Base-by-base conservation (phyloP, 345 rosid genomes). In the Xanthoceras sorbifolium region DNA sequence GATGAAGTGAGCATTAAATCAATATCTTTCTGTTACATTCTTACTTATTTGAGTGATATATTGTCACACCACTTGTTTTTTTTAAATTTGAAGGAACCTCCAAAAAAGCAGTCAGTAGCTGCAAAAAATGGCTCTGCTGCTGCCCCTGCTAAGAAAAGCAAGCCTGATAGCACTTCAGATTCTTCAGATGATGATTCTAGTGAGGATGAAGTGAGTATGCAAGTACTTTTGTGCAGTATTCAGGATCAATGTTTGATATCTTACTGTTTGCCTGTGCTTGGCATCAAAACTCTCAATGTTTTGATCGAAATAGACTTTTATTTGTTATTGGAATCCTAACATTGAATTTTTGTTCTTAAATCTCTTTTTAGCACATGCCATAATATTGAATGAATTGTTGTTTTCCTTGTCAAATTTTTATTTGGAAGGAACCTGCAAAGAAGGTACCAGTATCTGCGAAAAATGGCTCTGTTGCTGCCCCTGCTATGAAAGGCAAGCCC, bases 171-270 rank as follows among this genome's bases (percentile, higher is more conserved):
- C 62, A 77, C 85, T 69, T 79, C 82, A 55, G 85, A 76, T 70
- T 80, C 84, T 38, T 78, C 79, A 3, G 88, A 83, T 34, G 78
- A 77, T 57, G 81, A 72, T 20, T 83, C 88, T 38, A 74, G 71
- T 62, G 69, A 57, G 14, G 78, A 75, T 18, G 79, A 76, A 72
- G 77, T 72, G 4, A 46, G 31, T 26, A 32, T 46, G 34, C 28
- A n/a, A 1, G 4, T n/a, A 6, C 46, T n/a, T 38, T 71, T 57
- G 54, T 18, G 6, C 29, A 17, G 26, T 57, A 14, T 57, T 48
- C 22, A 34, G 20, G 57, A 34, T 7, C 32, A 74, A 9, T 15
- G 22, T 55, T 9, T 25, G 59, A 10, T 34, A 59, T 15, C 40
- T 72, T 7, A 3, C 22, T 0, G 8, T 46, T 74, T 31, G 4